Percentiles rank a stretch among this genome's conserved stretches.
phyloP scores from a whole-genome alignment of 208 protist genomes.

The Acanthamoeba lenticulata region DNA sequence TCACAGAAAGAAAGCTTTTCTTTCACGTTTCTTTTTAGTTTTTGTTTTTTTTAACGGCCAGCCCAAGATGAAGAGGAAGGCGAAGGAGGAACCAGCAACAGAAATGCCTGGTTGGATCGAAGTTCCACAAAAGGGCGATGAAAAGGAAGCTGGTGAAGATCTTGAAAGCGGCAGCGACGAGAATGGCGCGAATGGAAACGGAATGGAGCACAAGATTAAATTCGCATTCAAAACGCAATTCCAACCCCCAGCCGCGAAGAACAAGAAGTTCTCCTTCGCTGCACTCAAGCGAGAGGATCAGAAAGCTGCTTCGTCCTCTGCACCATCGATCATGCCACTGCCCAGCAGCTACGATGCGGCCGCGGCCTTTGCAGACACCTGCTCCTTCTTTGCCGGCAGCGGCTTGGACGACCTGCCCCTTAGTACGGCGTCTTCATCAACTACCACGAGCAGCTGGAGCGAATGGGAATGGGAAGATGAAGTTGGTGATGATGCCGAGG shows the following conservation, averaged over 20 bases:
- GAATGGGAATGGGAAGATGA: slow-evolving; percentile 50
- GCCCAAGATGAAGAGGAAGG: slow-evolving; percentile 39
- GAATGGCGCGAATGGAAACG: background rate
- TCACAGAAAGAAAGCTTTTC: background rate
- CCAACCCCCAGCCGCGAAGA: background rate
- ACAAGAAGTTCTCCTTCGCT: background rate
- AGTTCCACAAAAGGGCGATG: background rate
- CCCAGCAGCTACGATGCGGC: background rate
- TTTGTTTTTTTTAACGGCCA: background rate
- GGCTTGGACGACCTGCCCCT: background rate
- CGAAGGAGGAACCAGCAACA: background rate
- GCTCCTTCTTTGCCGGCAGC: background rate
- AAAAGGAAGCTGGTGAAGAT: background rate
- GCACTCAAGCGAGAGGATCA: background rate
- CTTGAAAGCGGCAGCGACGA: background rate
- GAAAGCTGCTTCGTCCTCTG: background rate
- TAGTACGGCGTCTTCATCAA: background rate
- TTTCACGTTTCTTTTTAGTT: background rate
- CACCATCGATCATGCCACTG: background rate
- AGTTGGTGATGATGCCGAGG: background rate
- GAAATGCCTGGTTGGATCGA: background rate
- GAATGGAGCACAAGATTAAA: slow-evolving; percentile 6
- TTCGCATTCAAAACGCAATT: background rate
- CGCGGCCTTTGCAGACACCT: background rate
- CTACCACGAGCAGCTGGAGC: background rate